These are phyloP conservation scores for Podospora bellae-mahoneyi DNA, from an alignment of 495 filamentous ascomycete species.

Conservation along the genomic window DNA sequence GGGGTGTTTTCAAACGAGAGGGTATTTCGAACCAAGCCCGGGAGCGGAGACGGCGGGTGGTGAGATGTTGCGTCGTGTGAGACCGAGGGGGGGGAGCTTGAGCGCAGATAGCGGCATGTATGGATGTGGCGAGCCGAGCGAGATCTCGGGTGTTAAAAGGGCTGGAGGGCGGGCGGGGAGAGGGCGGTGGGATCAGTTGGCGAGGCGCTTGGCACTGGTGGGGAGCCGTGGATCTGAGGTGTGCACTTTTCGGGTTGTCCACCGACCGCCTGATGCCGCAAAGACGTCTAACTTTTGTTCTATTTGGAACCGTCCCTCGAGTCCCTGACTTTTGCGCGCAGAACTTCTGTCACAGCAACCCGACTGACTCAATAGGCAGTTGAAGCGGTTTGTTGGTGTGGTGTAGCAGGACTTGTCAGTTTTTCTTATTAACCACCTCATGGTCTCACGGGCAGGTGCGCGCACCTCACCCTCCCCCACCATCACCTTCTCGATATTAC, in stretches of 20 bases:
- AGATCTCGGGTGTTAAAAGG: background rate
- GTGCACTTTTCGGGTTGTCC: background rate
- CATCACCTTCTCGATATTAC: background rate
- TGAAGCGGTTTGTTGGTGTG: background rate
- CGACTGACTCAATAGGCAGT: conserved; percentile 4
- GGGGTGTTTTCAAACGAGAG: background rate
- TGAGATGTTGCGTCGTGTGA: conserved; percentile 2
- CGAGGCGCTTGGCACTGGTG: background rate
- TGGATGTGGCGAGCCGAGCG: conserved; percentile 28
- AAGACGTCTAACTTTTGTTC: background rate
- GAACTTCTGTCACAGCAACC: background rate
- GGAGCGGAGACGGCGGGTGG: background rate
- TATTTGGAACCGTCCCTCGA: background rate
- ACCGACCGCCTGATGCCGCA: background rate
- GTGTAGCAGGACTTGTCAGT: conserved; percentile 1
- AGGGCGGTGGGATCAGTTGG: background rate
- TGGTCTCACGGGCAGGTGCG: background rate
- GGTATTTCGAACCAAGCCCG: conserved; percentile 7
- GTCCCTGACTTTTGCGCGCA: background rate
- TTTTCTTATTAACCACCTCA: background rate
- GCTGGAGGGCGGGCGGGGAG: background rate
- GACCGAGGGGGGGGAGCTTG: conserved; percentile 1
- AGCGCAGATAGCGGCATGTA: conserved; percentile 22
- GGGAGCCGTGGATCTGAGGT: no score
- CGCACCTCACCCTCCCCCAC: background rate